Base-by-base conservation (phyloP, 495 filamentous ascomycete species). In the Xylaria cubensis region DNA sequence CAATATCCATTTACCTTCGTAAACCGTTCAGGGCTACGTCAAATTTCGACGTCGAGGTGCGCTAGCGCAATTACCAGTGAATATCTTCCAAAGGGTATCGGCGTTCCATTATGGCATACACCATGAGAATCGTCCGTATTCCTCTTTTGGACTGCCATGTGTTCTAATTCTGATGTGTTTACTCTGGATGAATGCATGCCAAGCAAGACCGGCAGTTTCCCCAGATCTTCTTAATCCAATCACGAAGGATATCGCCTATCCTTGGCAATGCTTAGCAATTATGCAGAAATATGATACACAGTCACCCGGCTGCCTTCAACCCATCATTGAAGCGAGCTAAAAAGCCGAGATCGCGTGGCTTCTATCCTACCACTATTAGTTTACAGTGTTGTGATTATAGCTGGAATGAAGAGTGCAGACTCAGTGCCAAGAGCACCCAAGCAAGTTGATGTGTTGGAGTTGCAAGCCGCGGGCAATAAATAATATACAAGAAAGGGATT, bases 141-240 rank as follows among this genome's bases (percentile, higher is more conserved):
- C 66, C 73, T 51, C 39, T 67, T 29, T 21, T 29, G 70, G 73
- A 53, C 39, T 41, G 46, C 15, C 65, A 64, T 39, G 42, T 36
- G 68, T 62, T 62, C 70, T 42, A 42, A 67, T 73, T 70, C 61
- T 44, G 56, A 62, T 34, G 55, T 75, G 51, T 72, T 34, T 44
- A 55, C 69, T 66, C 53, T 72, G 66, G 64, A 64, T 64, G 21
- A 64, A 64, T 64, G 39, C 36, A 44, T 29, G 74, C 74, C 74
- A 75, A 75, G 74, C 51, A 34, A 50, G 62, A 50, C 63, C 67
- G 74, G 71, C 74, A 75, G 56, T 75, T 73, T 72, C 74, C 74
- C 74, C 64, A 66, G 72, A 62, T 73, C 73, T 71, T 50, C 44
- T 17, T 61, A 15, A 15, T 48, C 74, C 71, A 75, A 69, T 75